Conservation (phyloP, 768 basidiomycete genomes). For the Tricholoma matsutake region DNA sequence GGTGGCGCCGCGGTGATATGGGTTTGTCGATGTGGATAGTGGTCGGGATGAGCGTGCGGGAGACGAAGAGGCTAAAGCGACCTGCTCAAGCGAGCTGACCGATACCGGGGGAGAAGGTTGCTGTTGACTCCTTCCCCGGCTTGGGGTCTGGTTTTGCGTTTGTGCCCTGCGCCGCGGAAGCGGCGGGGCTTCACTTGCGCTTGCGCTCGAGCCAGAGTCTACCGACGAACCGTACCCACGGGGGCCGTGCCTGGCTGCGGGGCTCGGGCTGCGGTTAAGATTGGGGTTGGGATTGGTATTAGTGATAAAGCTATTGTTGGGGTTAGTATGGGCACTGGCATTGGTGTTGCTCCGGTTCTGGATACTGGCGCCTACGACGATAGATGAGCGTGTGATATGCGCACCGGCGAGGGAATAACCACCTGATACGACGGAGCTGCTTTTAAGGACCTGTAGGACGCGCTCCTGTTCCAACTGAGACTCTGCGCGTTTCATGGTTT, state of each 20-base stretch:
- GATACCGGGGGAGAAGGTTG: conserved; percentile 40
- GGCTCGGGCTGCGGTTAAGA: background rate
- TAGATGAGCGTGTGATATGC: conserved; percentile 29
- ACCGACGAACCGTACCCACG: background rate
- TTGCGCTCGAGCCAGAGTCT: background rate
- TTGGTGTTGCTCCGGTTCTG: conserved; percentile 20
- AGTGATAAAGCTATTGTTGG: background rate
- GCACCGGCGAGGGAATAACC: conserved; percentile 30
- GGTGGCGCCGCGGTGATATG: background rate
- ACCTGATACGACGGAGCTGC: conserved; percentile 41
- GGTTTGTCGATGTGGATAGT: background rate
- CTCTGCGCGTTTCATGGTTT: conserved; percentile 67
- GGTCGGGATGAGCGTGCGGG: background rate
- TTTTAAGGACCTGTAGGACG: conserved; percentile 69
- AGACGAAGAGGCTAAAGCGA: conserved; percentile 34
- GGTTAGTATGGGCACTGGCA: conserved; percentile 9
- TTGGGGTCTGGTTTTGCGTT: background rate
- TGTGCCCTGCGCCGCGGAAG: conserved; percentile 28
- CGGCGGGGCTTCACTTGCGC: conserved; percentile 18
- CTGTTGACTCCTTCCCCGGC: conserved; percentile 8
- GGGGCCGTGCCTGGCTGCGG: background rate
- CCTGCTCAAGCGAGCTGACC: conserved; percentile 43
- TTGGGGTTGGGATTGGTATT: background rate
- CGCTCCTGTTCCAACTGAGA: conserved; percentile 66
- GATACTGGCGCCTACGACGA: conserved; percentile 32